phyloP scores from a whole-genome alignment of 1,284 basidiomycete species.

The Austroboletus novae-zelandiae region DNA sequence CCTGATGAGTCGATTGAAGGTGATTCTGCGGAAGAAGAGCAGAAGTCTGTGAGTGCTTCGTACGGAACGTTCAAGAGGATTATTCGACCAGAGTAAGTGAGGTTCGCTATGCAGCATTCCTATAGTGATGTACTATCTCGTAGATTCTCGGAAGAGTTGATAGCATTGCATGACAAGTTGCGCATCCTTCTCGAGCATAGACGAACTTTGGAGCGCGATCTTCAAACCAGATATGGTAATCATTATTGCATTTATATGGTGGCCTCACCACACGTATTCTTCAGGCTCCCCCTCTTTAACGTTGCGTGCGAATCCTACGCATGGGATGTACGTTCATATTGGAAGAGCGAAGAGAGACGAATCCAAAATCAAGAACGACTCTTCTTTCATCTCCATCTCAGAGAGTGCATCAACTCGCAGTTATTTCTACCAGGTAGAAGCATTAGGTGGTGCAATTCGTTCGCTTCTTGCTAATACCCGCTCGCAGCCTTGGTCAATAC shows the following conservation, averaged over 20 bases:
- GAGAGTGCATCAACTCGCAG: constrained; percentile 65
- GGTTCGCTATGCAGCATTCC: not conserved
- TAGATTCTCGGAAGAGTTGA: constrained; percentile 70
- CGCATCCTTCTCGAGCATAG: constrained; percentile 44
- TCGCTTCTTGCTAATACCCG: constrained; percentile 16
- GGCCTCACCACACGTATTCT: not conserved
- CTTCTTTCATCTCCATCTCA: constrained; percentile 54
- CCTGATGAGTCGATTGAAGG: constrained; percentile 26
- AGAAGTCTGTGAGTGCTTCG: constrained; percentile 11
- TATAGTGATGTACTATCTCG: constrained; percentile 1
- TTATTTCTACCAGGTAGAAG: constrained; percentile 65
- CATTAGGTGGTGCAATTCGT: not conserved
- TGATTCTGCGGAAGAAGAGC: constrained; percentile 18
- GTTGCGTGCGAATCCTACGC: constrained; percentile 61
- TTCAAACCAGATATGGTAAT: constrained; percentile 59
- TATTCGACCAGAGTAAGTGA: constrained; percentile 67
- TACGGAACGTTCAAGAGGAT: constrained; percentile 45
- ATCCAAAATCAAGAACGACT: constrained; percentile 43
- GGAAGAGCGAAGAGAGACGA: constrained; percentile 60
- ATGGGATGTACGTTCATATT: constrained; percentile 76
- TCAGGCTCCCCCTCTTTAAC: constrained; percentile 70
- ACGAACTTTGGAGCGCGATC: constrained; percentile 50
- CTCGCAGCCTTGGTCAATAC: constrained; percentile 69
- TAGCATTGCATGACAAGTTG: constrained; percentile 51
- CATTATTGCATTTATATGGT: not conserved